A percentile compares a stretch with the other conserved stretches of the same genome.
Conservation (phyloP, 1,139 yeast genomes). For the Hyphopichia khmerensis region DNA sequence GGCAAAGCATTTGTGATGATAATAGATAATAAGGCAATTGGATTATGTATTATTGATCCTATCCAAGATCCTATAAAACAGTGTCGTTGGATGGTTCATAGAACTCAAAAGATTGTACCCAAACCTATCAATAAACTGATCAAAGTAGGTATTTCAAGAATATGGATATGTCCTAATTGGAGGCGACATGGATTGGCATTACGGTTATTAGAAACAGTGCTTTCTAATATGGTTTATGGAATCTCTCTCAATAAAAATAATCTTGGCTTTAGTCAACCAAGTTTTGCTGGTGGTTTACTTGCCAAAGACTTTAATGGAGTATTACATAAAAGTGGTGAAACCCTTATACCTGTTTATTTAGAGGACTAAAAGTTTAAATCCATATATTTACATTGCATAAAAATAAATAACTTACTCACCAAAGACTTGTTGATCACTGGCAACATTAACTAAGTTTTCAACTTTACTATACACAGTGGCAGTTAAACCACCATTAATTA, state of each 20-base stretch:
- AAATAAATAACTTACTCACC: conserved; percentile 10
- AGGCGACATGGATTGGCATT: conserved; percentile 53
- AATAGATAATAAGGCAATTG: conserved; percentile 44
- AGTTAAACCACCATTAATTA: conserved; percentile 78
- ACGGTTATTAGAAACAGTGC: conserved; percentile 40
- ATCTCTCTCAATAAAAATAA: conserved; percentile 35
- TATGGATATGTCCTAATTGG: conserved; percentile 59
- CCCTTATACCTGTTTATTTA: conserved; percentile 51
- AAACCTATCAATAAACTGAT: conserved; percentile 25
- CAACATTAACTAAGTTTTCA: conserved; percentile 48
- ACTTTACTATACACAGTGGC: conserved; percentile 66
- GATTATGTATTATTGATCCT: conserved; percentile 49
- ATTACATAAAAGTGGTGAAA: conserved; percentile 48
- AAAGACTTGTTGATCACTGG: conserved; percentile 53
- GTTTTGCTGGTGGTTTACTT: conserved; percentile 56
- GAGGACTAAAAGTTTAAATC: conserved; percentile 14
- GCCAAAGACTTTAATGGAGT: conserved; percentile 54
- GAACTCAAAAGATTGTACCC: conserved; percentile 35
- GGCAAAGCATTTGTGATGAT: conserved; percentile 52
- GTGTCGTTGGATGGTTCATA: conserved; percentile 49
- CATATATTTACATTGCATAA: not conserved
- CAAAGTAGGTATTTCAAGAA: conserved; percentile 59
- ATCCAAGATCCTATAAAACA: conserved; percentile 19
- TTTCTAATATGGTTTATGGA: conserved; percentile 52
- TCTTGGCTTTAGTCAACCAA: conserved; percentile 74